Evolutionary conservation across 176 grass and related monocot genomes (phyloP), one percentile per base, ranked within the genome.

Genomic region (Aegilops longissima): DNA sequence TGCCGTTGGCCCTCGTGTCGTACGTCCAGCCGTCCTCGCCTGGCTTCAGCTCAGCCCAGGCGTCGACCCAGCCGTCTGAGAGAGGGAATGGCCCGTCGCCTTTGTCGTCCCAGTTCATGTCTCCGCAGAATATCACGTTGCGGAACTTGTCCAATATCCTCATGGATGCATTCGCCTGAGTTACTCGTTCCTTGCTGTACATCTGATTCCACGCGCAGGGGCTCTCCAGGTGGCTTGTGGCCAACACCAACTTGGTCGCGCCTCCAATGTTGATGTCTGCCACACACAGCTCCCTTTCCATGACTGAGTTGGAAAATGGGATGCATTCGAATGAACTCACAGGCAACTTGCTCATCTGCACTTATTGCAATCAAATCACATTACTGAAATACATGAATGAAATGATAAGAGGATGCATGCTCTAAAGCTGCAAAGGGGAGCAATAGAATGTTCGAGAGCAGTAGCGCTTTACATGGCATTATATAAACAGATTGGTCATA

Each of bases 51-150:
- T 96, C 75, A 49, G 58, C 83, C 96, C 96, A 98, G 12, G 88
- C 79, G 51, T 98, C 96, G 59, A 74, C 38, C 96, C 96, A 95
- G n/a, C 86, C 91, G 8, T 91, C 75, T 0, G 9, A 89, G 30
- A 92, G 67, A n/a, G 93, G 96, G 76, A 93, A 95, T 4, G 77
- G 66, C 7, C 95, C 91, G 4, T 98, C 95, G 21, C 66, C 35
- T 85, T 94, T 93, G 81, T 98, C 92, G n/a, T 96, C 92, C 96
- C 93, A 98, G 68, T 98, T 96, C 96, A 95, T 95, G 86, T 98
- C 93, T 5, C 96, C 96, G 0, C 88, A 91, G 63, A 98, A 88
- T 84, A 98, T 94, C 20, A 80, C 78, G 79, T 98, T 91, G 36
- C 20, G 52, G 13, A 24, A 81, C 62, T 18, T 7, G 74, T 84